A percentile compares a stretch with the other conserved stretches of the same genome.
phyloP scores from a whole-genome alignment of 495 filamentous ascomycete species.

The Penicillium daleae region DNA sequence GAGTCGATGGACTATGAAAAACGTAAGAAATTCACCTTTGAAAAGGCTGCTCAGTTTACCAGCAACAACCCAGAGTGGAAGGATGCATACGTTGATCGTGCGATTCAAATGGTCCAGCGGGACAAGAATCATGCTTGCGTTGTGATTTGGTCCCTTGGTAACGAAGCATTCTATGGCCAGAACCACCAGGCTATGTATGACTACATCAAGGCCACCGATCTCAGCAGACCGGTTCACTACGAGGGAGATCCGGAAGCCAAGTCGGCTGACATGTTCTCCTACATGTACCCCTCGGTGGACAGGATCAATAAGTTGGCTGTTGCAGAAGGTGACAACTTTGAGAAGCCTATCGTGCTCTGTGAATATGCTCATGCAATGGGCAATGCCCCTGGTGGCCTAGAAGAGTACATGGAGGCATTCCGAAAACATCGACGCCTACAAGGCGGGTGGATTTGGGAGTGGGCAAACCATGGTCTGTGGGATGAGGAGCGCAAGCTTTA shows the following conservation, averaged over 20 bases:
- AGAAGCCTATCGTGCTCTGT: slow-evolving; percentile 65
- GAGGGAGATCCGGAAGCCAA: slow-evolving; percentile 62
- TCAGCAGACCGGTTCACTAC: slow-evolving; percentile 65
- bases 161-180: slow-evolving; percentile 67
- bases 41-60: slow-evolving; percentile 44
- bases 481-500: slow-evolving; percentile 39
- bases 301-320: slow-evolving; percentile 14
- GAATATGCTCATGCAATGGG: slow-evolving; percentile 76
- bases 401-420: slow-evolving; percentile 68
- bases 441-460: slow-evolving; percentile 76
- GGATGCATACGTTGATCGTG: slow-evolving; percentile 67
- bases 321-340: slow-evolving; percentile 45
- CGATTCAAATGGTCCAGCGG: slow-evolving; percentile 62
- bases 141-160: slow-evolving; percentile 73
- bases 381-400: slow-evolving; percentile 67
- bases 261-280: slow-evolving; percentile 65
- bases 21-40: slow-evolving; percentile 32
- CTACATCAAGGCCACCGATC: slow-evolving; percentile 43
- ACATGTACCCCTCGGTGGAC: slow-evolving; percentile 59
- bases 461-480: slow-evolving; percentile 70
- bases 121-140: slow-evolving; percentile 69
- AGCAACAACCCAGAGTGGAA: slow-evolving; percentile 68
- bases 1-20: slow-evolving; percentile 15
- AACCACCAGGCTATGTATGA: background rate
- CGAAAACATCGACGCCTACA: slow-evolving; percentile 59